Base-by-base conservation (phyloP, 352 stramenopile species). In the Blastocystis sp. region DNA sequence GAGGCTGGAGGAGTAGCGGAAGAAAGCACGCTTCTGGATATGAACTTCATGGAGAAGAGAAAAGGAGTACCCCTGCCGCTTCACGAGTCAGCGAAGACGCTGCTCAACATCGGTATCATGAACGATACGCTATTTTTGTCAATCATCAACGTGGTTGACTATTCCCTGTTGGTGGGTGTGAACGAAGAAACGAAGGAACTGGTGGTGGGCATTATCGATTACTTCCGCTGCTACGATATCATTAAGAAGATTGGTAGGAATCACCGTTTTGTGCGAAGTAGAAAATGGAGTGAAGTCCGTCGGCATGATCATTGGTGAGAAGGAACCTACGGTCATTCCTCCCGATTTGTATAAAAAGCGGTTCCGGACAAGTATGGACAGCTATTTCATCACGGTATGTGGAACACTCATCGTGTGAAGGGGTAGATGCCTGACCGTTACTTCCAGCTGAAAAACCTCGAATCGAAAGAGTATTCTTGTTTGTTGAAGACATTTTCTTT, bases 21-120 rank as follows among this genome's bases (percentile, higher is more conserved):
- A 36, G 56, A 72, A 40, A 85, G 42, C 32, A 85, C 75, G 38
- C 51, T 85, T 38, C 61, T 85, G 61, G 75, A 85, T 75, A 75
- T 75, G 61, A 85, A 85, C 38, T 76, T 85, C 32, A 85, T 85
- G 75, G 75, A 85, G 75, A 85, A 75, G 27, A 7, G 75, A 40
- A 85, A 75, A 48, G 61, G 75, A 24, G 65, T 85, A 59, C 57
- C 75, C 18, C 56, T 85, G 27, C 75, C 57, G 21, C 32, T 85
- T n/a, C 61, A 85, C 49, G 56, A 72, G 51, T 75, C 61, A 14
- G 56, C 61, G 38, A 76, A 85, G 51, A 63, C 38, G n/a, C 61
- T 85, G 44, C 29, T 85, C 21, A 76, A 76, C 75, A 53, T 85
- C 27, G 61, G 56, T 1, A 85, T 85, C 36, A 54, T 75, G 4